Conservation (phyloP, 192 early-diverging fungal species). For the Dissophora ornata region DNA sequence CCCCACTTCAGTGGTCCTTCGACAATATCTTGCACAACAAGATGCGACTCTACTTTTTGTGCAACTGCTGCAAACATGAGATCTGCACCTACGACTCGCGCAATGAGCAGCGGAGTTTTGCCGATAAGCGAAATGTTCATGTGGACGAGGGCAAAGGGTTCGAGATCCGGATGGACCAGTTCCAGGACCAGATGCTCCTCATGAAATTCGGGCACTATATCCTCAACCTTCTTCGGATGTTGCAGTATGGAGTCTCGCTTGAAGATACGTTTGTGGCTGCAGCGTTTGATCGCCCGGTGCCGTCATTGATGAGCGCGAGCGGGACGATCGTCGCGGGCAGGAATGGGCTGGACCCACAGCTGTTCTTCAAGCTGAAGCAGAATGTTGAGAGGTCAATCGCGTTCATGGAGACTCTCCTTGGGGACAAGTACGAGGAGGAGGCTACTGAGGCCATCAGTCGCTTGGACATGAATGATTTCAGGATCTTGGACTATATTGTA, state of each 20-base stretch:
- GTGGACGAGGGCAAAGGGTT: constrained; percentile 18
- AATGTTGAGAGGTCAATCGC: constrained; percentile 43
- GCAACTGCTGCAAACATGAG: constrained; percentile 40
- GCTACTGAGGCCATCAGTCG: constrained; percentile 11
- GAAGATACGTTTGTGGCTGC: constrained; percentile 30
- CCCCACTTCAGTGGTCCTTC: constrained; percentile 26
- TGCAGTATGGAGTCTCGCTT: constrained; percentile 37
- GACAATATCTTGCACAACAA: constrained; percentile 47
- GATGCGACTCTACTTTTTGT: constrained; percentile 43
- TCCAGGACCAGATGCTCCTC: constrained; percentile 35
- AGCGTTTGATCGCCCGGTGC: constrained; percentile 32
- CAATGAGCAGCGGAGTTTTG: background rate
- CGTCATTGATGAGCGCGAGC: constrained; percentile 13
- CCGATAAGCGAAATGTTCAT: constrained; percentile 30
- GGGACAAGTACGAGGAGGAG: constrained; percentile 34
- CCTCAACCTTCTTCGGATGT: constrained; percentile 40
- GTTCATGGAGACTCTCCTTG: constrained; percentile 39
- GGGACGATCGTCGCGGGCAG: constrained; percentile 5
- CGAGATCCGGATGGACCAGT: constrained; percentile 40
- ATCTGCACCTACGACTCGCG: background rate
- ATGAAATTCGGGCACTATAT: constrained; percentile 42
- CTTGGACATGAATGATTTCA: constrained; percentile 36
- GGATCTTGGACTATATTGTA: constrained; percentile 30
- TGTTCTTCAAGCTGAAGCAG: constrained; percentile 26
- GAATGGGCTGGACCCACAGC: constrained; percentile 14